Conservation (phyloP, 345 rosid genomes). For the Bruguiera parviflora region DNA sequence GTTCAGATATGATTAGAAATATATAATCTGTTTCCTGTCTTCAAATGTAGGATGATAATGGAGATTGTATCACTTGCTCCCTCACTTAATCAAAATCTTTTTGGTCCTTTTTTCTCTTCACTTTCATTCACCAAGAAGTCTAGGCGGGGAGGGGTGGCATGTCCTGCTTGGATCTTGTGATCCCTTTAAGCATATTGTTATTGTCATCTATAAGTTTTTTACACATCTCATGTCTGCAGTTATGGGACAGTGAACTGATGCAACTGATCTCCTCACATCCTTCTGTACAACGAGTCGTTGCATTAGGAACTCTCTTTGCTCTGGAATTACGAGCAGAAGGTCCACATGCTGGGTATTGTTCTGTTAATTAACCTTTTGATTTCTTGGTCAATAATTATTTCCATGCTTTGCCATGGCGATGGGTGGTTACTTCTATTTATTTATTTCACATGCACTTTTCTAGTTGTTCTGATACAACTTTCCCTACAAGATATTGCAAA, state of each 20-base stretch:
- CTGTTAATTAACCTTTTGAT: neutral
- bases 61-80: no score
- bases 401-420: neutral
- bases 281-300: conserved; percentile 70
- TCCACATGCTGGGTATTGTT: conserved; percentile 61
- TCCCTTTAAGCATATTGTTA: no score
- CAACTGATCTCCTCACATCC: conserved; percentile 63
- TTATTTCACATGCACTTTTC: neutral
- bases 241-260: conserved; percentile 71
- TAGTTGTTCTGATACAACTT: no score
- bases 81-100: no score
- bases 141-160: no score
- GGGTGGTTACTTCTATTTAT: neutral
- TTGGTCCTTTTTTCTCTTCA: no score
- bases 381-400: neutral
- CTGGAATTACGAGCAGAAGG: conserved; percentile 69
- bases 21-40: no score
- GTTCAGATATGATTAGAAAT: no score
- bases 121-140: no score
- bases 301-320: conserved; percentile 71
- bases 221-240: conserved; percentile 38
- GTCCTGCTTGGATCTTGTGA: no score
- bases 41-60: no score
- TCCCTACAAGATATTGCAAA: neutral
- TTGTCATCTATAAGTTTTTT: no score